These are phyloP conservation scores for Arabidopsis arenosa DNA, from an alignment of 345 rosid genomes.

Conservation along the genomic window DNA sequence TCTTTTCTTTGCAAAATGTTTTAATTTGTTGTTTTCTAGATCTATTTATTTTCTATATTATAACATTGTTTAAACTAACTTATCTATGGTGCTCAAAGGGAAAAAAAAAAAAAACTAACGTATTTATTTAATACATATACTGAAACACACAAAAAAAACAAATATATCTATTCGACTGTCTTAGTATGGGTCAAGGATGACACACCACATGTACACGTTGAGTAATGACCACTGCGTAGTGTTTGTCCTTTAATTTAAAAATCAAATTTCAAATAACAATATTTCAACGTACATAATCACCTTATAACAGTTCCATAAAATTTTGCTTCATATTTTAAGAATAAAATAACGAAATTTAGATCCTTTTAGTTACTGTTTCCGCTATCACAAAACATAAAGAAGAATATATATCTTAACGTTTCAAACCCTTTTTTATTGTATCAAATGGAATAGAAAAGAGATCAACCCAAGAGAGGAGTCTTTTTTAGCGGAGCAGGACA, in stretches of 20 bases:
- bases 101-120: too few species aligned
- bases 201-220: constrained; percentile 26
- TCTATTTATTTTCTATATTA: too few species aligned
- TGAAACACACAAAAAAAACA: not conserved
- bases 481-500: constrained; percentile 49
- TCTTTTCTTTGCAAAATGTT: too few species aligned
- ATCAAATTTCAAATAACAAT: not conserved
- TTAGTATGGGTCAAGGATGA: constrained; percentile 22
- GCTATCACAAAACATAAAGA: constrained; percentile 6
- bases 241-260: not conserved
- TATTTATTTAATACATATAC: not conserved
- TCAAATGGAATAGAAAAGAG: constrained; percentile 12
- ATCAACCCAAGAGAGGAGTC: constrained; percentile 35
- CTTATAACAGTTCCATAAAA: constrained; percentile 25
- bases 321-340: not conserved
- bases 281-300: constrained; percentile 30
- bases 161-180: constrained; percentile 4
- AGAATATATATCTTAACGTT: constrained; percentile 24
- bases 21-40: not conserved
- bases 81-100: too few species aligned
- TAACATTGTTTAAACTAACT: too few species aligned
- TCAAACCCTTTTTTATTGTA: not conserved
- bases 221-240: not conserved
- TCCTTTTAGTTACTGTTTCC: constrained; percentile 1
- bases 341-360: not conserved